These are phyloP conservation scores for Ogataea paradorogensis DNA, from an alignment of 805 yeast species.

Conservation along the genomic window DNA sequence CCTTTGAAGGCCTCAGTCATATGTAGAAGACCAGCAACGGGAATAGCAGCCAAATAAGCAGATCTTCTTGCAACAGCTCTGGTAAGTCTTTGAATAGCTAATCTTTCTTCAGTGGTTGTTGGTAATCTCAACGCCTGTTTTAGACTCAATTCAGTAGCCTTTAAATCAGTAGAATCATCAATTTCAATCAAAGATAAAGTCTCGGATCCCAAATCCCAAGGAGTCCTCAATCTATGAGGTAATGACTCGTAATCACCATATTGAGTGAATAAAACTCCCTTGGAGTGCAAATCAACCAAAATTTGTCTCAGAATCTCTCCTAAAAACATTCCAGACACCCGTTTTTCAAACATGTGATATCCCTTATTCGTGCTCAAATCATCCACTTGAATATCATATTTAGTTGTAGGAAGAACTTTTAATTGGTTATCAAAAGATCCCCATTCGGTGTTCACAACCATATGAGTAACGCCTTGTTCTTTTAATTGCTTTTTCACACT, in stretches of 20 bases:
- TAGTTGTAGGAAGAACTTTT: slow-evolving; percentile 69
- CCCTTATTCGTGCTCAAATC: slow-evolving; percentile 75
- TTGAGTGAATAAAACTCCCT: slow-evolving; percentile 57
- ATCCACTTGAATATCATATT: slow-evolving; percentile 73
- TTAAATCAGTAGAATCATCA: slow-evolving; percentile 73
- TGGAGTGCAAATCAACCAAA: slow-evolving; percentile 62
- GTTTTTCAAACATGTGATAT: slow-evolving; percentile 87
- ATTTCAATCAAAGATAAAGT: slow-evolving; percentile 83
- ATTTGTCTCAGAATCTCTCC: slow-evolving; percentile 85
- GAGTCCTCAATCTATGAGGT: slow-evolving; percentile 65
- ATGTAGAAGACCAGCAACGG: slow-evolving; percentile 75
- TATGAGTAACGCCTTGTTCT: slow-evolving; percentile 51
- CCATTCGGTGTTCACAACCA: slow-evolving; percentile 97
- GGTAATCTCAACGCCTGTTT: slow-evolving; percentile 66
- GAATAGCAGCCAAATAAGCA: slow-evolving; percentile 86
- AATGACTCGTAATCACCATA: slow-evolving; percentile 40
- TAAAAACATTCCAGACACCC: slow-evolving; percentile 87
- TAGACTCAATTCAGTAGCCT: slow-evolving; percentile 66
- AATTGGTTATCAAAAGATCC: slow-evolving; percentile 92
- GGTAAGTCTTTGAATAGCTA: slow-evolving; percentile 67
- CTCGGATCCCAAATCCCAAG: slow-evolving; percentile 79
- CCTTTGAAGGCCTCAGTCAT: slow-evolving; percentile 66
- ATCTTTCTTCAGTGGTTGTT: slow-evolving; percentile 68
- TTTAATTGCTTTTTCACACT: slow-evolving; percentile 37
- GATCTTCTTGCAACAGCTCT: slow-evolving; percentile 83